Conservation (phyloP, 2,329 filamentous ascomycete genomes). For the Berkeleyomyces rouxiae region DNA sequence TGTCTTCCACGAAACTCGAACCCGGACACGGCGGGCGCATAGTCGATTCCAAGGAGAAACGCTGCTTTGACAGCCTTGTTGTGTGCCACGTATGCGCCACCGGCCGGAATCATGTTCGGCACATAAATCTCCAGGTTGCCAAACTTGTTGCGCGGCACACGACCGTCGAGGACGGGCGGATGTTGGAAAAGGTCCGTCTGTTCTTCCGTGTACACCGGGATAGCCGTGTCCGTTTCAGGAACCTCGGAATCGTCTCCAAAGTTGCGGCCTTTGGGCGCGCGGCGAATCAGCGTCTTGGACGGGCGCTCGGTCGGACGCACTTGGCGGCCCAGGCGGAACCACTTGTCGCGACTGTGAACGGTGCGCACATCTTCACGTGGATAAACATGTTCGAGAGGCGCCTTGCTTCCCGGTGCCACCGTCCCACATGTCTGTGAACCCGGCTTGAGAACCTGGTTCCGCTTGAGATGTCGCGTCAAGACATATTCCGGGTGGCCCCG, state of each 20-base stretch:
- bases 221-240: slow-evolving; percentile 26
- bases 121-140: slow-evolving; percentile 92
- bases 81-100: slow-evolving; percentile 54
- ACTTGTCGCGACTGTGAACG: slow-evolving; percentile 67
- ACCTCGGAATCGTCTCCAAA: slow-evolving; percentile 22
- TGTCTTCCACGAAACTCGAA: slow-evolving; percentile 77
- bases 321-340: slow-evolving; percentile 76
- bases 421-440: slow-evolving; percentile 57
- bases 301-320: slow-evolving; percentile 67
- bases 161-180: slow-evolving; percentile 57
- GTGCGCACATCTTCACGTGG: slow-evolving; percentile 63
- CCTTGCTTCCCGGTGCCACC: slow-evolving; percentile 48
- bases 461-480: slow-evolving; percentile 65
- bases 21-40: slow-evolving; percentile 74
- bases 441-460: slow-evolving; percentile 67
- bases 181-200: slow-evolving; percentile 61
- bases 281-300: slow-evolving; percentile 46
- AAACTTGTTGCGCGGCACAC: slow-evolving; percentile 77
- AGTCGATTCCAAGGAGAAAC: slow-evolving; percentile 62
- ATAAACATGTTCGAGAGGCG: slow-evolving; percentile 60
- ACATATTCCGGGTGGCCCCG: slow-evolving; percentile 74
- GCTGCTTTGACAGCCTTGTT: slow-evolving; percentile 53
- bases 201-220: slow-evolving; percentile 41
- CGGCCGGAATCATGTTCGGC: slow-evolving; percentile 72
- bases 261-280: background rate